Base-by-base conservation (phyloP, 371 early-diverging fungal genomes). In the Syncephalis plumigaleata region DNA sequence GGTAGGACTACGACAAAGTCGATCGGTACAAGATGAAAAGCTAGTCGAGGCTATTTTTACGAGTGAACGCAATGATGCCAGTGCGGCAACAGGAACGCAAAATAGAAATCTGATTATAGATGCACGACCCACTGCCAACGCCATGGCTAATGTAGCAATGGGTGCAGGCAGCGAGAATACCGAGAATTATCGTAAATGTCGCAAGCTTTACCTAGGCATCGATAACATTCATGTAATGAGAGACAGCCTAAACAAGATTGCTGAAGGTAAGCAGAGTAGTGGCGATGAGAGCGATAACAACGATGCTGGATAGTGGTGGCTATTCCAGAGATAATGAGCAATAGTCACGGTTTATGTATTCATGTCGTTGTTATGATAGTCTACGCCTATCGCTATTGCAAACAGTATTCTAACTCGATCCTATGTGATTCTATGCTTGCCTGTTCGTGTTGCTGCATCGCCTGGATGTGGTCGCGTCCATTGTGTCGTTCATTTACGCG, bases 221-320 rank as follows among this genome's bases (percentile, higher is more conserved):
- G 95, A 91, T 49, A 97, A 97, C 56, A 97, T 97, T 53, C 98
- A 97, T 55, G 93, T 93, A 7, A 88, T 96, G 77, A 65, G 97
- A 24, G 93, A 90, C 42, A 82, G 84, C 51, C 57, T 89, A 52
- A 71, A 74, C 49, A 81, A 79, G 51, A 58, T 94, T 43, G 71
- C 84, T 17, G 92, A 91, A 55, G 87, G 83, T 83, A 71, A 52
- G n/a, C n/a, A n/a, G n/a, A n/a, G n/a, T 46, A 39, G 5, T 1
- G n/a, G n/a, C n/a, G n/a, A n/a, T n/a, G n/a, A n/a, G n/a, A n/a
- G 31, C 11, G 31, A 31, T 11, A 36, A 26, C 18, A 31, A 15
- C 7, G 23, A 24, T 24, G 23, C 22, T 20, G 23, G 2, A 27
- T 17, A 24, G 38, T 18, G 11, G 36, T 7, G 8, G 20, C 25